Conservation (phyloP, 768 basidiomycete species). For the Tulasnella calospora region DNA sequence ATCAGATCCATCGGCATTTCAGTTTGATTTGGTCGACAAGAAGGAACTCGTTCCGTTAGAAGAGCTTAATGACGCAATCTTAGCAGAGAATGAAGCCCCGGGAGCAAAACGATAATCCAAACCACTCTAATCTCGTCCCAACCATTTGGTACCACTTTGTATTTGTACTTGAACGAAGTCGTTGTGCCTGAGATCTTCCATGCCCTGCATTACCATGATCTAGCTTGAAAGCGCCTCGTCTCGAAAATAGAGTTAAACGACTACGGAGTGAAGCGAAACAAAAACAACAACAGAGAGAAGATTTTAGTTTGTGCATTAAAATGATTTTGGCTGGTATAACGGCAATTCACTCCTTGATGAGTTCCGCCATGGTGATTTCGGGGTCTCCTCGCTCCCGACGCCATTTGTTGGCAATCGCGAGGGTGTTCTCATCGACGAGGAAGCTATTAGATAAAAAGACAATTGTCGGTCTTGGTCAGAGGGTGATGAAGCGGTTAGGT, state of each 20-base stretch:
- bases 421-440: slow-evolving; percentile 66
- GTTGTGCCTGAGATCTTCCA: no score
- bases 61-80: slow-evolving; percentile 89
- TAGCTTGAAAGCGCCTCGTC: no score
- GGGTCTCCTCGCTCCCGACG: slow-evolving; percentile 73
- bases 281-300: no score
- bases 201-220: no score
- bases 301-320: no score
- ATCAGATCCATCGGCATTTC: not conserved
- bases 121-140: not conserved
- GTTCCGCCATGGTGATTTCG: slow-evolving; percentile 43
- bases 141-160: not conserved
- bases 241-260: no score
- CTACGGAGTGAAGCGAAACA: no score
- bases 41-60: slow-evolving; percentile 93
- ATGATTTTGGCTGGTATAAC: no score
- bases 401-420: slow-evolving; percentile 81
- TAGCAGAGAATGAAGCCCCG: slow-evolving; percentile 45
- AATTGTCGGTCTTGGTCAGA: not conserved
- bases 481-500: not conserved
- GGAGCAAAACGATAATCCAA: not conserved
- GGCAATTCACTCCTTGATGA: not conserved
- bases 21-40: slow-evolving; percentile 95
- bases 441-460: slow-evolving; percentile 46
- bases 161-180: no score